Evolutionary conservation across 2,329 filamentous ascomycete genomes (phyloP).

Genomic region (Salinomyces thailandicus): DNA sequence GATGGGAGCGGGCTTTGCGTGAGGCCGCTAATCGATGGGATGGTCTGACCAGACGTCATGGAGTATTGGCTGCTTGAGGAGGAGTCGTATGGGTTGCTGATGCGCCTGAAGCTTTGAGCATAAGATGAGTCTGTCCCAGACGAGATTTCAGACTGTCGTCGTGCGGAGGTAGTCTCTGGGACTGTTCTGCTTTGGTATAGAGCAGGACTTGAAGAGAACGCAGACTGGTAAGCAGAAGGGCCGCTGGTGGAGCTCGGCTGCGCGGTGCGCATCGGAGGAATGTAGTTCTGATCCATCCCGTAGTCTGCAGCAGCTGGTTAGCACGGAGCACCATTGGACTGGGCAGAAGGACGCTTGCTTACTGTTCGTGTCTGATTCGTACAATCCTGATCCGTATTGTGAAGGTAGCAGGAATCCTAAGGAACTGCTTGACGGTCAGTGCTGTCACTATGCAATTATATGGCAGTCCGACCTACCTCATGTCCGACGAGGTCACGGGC

Average conservation of each 20-base stretch:
- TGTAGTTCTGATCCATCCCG: slow-evolving; percentile 24
- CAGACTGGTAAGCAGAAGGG: slow-evolving; percentile 16
- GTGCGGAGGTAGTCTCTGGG: slow-evolving; percentile 9
- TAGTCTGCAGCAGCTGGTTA: slow-evolving; percentile 15
- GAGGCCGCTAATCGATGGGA: slow-evolving; percentile 25
- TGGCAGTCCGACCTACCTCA: slow-evolving; percentile 27
- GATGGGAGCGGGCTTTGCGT: slow-evolving; percentile 25
- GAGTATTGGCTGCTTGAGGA: slow-evolving; percentile 17
- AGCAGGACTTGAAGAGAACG: slow-evolving; percentile 22
- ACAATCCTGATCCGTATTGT: slow-evolving; percentile 22
- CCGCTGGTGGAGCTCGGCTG: slow-evolving; percentile 19
- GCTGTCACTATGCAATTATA: background rate
- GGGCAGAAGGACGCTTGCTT: slow-evolving; percentile 8
- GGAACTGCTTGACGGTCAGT: slow-evolving; percentile 20
- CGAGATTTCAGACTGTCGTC: slow-evolving; percentile 20
- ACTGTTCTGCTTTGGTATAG: slow-evolving; percentile 20
- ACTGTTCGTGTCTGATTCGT: slow-evolving; percentile 24
- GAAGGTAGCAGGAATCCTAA: slow-evolving; percentile 27
- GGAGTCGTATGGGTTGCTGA: slow-evolving; percentile 22
- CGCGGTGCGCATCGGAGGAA: slow-evolving; percentile 24
- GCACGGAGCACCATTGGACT: background rate
- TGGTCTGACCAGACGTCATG: slow-evolving; percentile 18
- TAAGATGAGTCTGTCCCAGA: slow-evolving; percentile 13
- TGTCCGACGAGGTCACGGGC: slow-evolving; percentile 21
- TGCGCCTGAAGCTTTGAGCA: slow-evolving; percentile 17